phyloP scores from a whole-genome alignment of 139 green algal species.

The Nannochloris sp. region DNA sequence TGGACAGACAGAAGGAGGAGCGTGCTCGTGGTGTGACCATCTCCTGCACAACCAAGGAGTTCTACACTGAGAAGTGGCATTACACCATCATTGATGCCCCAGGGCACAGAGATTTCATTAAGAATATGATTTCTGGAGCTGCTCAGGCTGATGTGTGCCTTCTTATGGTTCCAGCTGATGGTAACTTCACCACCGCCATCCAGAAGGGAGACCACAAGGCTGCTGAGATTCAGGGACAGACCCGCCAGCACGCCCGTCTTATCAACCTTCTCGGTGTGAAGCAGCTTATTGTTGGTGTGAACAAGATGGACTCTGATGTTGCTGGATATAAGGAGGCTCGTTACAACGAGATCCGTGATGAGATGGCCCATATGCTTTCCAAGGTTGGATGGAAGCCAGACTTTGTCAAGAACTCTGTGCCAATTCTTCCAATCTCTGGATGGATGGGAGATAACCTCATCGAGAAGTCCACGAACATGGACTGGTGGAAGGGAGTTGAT shows the following conservation, averaged over 20 bases:
- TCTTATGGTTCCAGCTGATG: constrained; percentile 74
- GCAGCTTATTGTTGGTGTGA: constrained; percentile 90
- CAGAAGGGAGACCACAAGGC: constrained; percentile 97
- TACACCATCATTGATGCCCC: constrained; percentile 97
- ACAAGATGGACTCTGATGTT: constrained; percentile 97
- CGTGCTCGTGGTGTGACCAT: constrained; percentile 91
- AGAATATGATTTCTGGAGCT: constrained; percentile 99
- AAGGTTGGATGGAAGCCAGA: constrained; percentile 69
- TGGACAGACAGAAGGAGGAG: constrained; percentile 95
- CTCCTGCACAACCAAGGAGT: constrained; percentile 98
- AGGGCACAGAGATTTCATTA: constrained; percentile 98
- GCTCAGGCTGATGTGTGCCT: constrained; percentile 86
- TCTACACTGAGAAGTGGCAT: constrained; percentile 97
- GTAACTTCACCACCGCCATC: constrained; percentile 97
- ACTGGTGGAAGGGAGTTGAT: constrained; percentile 84
- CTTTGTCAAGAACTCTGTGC: constrained; percentile 78
- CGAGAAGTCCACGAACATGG: constrained; percentile 86
- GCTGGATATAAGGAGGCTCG: constrained; percentile 87
- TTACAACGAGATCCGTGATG: constrained; percentile 95
- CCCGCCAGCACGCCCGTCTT: constrained; percentile 95
- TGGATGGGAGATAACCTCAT: constrained; percentile 99
- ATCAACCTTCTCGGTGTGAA: constrained; percentile 97
- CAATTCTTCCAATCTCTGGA: constrained; percentile 96
- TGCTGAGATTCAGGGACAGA: constrained; percentile 95
- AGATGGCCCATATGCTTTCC: constrained; percentile 90